Evolutionary conservation across 345 rosid species (phyloP).

Genomic region (Eucalyptus urophylla): DNA sequence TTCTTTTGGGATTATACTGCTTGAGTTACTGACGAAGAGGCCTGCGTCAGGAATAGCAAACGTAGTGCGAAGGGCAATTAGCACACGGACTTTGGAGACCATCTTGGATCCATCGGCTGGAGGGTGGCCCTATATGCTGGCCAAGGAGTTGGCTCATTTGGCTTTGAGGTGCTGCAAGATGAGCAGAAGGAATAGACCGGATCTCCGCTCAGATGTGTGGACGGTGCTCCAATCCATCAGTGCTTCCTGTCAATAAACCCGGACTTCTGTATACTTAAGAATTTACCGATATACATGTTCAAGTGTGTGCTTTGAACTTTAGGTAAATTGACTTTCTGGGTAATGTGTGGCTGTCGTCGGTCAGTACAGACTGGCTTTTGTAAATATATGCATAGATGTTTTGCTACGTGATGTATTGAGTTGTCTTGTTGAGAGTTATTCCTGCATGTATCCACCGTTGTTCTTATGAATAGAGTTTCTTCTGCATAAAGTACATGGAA

Average conservation of each 20-base stretch:
- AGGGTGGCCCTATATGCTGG: background rate
- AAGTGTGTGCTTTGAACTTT: background rate
- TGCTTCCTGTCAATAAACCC: background rate
- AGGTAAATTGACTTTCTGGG: background rate
- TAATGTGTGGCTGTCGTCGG: background rate
- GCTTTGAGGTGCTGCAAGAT: background rate
- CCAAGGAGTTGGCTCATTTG: background rate
- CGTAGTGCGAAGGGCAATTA: background rate
- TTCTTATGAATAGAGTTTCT: background rate
- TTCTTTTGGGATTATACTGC: conserved; percentile 63
- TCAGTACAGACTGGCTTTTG: background rate
- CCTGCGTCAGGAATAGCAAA: conserved; percentile 2
- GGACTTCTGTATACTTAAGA: background rate
- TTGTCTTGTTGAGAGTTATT: background rate
- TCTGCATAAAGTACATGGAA: background rate
- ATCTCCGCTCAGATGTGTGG: background rate
- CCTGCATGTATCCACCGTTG: background rate
- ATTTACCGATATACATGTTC: background rate
- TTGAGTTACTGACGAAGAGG: conserved; percentile 65
- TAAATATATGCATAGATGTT: background rate
- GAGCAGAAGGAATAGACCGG: background rate
- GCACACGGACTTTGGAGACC: background rate
- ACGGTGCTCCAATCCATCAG: background rate
- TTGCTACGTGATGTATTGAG: background rate
- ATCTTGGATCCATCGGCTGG: background rate